Evolutionary conservation across 2,329 filamentous ascomycete species (phyloP).

Genomic region (Phialophora verrucosa): DNA sequence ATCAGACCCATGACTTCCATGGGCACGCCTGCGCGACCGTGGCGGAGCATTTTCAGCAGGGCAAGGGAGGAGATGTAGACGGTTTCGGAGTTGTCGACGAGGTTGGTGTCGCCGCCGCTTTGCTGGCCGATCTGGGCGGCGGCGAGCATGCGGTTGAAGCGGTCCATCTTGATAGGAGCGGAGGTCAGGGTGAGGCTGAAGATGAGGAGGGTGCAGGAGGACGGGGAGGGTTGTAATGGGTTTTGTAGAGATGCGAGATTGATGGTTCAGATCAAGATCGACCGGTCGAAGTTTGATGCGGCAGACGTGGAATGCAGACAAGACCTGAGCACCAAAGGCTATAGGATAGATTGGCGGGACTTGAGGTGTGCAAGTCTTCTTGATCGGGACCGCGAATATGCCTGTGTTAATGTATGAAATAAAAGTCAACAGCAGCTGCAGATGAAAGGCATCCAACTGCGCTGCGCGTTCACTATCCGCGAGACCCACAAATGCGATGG

Average conservation of each 20-base stretch:
- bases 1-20: conserved; percentile 99
- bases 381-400: not conserved
- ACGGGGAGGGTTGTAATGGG: not conserved
- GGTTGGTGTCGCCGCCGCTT: conserved; percentile 73
- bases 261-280: not conserved
- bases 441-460: not conserved
- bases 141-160: conserved; percentile 86
- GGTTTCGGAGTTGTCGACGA: conserved; percentile 99
- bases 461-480: not conserved
- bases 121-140: conserved; percentile 67
- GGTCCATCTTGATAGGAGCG: conserved; percentile 70
- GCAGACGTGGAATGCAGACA: not conserved
- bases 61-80: conserved; percentile 99
- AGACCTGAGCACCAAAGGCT: not conserved
- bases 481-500: not conserved
- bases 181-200: conserved; percentile 5
- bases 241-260: not conserved
- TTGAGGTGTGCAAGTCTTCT: not conserved
- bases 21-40: conserved; percentile 94
- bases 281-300: not conserved
- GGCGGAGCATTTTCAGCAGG: conserved; percentile 96
- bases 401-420: not conserved
- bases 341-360: not conserved
- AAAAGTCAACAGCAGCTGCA: conserved; percentile 1
- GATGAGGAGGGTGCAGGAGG: not conserved